phyloP scores from a whole-genome alignment of 2,329 filamentous ascomycete genomes.

The Fusarium sulawesiense region DNA sequence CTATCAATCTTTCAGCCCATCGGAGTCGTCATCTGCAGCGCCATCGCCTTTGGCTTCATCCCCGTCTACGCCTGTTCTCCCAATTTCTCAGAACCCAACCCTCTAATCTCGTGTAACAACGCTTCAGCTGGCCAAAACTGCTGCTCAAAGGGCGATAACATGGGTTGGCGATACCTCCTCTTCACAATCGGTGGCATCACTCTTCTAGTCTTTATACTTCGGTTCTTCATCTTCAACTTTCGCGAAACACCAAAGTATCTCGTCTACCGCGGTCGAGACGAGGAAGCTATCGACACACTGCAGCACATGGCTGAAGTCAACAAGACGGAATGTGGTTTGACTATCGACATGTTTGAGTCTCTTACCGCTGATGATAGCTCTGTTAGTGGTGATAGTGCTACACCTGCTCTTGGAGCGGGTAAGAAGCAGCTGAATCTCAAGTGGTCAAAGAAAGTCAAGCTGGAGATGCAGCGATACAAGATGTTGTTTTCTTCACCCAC shows the following conservation, averaged over 20 bases:
- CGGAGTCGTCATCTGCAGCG: slow-evolving; percentile 63
- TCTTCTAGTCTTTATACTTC: slow-evolving; percentile 56
- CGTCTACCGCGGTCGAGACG: slow-evolving; percentile 57
- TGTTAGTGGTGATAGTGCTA: slow-evolving; percentile 29
- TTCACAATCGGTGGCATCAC: slow-evolving; percentile 59
- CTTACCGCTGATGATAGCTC: slow-evolving; percentile 43
- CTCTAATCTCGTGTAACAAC: slow-evolving; percentile 58
- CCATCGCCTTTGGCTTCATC: slow-evolving; percentile 65
- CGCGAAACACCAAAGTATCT: slow-evolving; percentile 61
- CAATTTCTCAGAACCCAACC: slow-evolving; percentile 58
- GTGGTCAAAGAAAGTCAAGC: slow-evolving; percentile 30
- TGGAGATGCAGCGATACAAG: slow-evolving; percentile 45
- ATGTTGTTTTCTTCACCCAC: slow-evolving; percentile 50
- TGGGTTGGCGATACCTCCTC: slow-evolving; percentile 63
- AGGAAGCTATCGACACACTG: slow-evolving; percentile 60
- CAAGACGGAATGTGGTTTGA: slow-evolving; percentile 51
- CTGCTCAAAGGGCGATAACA: slow-evolving; percentile 57
- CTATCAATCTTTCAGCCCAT: slow-evolving; percentile 67
- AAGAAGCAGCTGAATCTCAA: slow-evolving; percentile 25
- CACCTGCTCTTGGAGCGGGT: slow-evolving; percentile 27
- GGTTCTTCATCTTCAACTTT: slow-evolving; percentile 60
- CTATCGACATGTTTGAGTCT: slow-evolving; percentile 51
- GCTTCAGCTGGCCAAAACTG: slow-evolving; percentile 44
- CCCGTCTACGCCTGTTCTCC: slow-evolving; percentile 62
- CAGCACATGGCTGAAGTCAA: slow-evolving; percentile 59